Evolutionary conservation across 2,329 filamentous ascomycete genomes (phyloP).

Genomic region (Microcyclosporella mali): DNA sequence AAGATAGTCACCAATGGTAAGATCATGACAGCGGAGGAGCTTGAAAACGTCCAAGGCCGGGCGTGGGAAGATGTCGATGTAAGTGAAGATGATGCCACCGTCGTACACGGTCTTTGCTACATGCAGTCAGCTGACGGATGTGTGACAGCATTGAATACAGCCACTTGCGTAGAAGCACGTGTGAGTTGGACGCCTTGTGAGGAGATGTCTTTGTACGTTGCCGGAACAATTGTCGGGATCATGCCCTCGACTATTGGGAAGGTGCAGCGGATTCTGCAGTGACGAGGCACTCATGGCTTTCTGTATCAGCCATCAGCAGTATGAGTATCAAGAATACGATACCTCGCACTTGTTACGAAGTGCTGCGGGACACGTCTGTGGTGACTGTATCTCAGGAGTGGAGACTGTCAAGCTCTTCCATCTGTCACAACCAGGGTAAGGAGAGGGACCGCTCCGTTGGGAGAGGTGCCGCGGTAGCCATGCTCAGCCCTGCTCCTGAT

Average conservation of each 20-base stretch:
- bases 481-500: too few relatives aligned
- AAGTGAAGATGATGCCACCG: constrained; percentile 1
- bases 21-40: constrained; percentile 78
- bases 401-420: too few relatives aligned
- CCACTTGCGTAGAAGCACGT: too few relatives aligned
- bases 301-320: constrained; percentile 1
- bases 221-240: not conserved
- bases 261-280: too few relatives aligned
- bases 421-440: not conserved
- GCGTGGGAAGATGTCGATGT: constrained; percentile 73
- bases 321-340: too few relatives aligned
- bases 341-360: not conserved
- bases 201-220: not conserved
- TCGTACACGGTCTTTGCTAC: constrained; percentile 1
- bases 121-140: constrained; percentile 14
- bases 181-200: too few relatives aligned
- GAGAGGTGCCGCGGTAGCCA: too few relatives aligned
- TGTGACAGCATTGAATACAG: constrained; percentile 14
- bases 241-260: not conserved
- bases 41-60: constrained; percentile 77
- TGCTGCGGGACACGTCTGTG: too few relatives aligned
- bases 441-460: too few relatives aligned
- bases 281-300: not conserved
- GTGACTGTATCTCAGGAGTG: too few relatives aligned
- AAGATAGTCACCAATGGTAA: constrained; percentile 70